Percentiles rank a stretch among this genome's conserved stretches.
Evolutionary conservation across 202 grass and related monocot species (phyloP).

Genomic region (Eragrostis tef): DNA sequence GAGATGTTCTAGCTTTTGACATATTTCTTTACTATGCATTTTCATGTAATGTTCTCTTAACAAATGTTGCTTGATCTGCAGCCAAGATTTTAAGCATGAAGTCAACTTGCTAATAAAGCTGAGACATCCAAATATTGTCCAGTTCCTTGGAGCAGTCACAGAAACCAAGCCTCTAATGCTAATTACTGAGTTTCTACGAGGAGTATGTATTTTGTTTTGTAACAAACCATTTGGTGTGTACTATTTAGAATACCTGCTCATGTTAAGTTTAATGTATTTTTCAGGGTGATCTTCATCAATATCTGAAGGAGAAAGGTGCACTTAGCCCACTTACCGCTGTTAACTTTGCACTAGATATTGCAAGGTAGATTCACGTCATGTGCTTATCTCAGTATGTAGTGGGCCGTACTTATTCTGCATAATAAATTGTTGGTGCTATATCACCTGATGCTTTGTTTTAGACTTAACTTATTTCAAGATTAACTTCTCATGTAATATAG

Average conservation of each 20-base stretch:
- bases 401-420: conserved; percentile 2
- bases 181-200: conserved; percentile 87
- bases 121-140: conserved; percentile 98
- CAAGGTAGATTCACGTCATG: conserved; percentile 65
- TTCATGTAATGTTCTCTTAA: conserved; percentile 28
- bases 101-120: conserved; percentile 97
- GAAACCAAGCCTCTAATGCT: conserved; percentile 98
- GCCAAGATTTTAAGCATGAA: conserved; percentile 99
- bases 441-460: conserved; percentile 11
- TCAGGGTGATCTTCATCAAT: conserved; percentile 98
- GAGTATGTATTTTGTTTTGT: conserved; percentile 60
- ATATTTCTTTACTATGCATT: conserved; percentile 21
- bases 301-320: conserved; percentile 89
- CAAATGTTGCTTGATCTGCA: conserved; percentile 47
- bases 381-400: conserved; percentile 7
- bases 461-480: conserved; percentile 9
- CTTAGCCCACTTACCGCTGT: conserved; percentile 69
- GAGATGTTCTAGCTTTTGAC: background rate
- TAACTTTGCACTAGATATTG: conserved; percentile 94
- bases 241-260: conserved; percentile 18
- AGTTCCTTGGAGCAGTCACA: conserved; percentile 98
- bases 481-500: conserved; percentile 17
- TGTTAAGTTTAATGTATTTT: conserved; percentile 43
- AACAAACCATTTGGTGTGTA: background rate
- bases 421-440: conserved; percentile 37